These are phyloP conservation scores for Talinum fruticosum DNA, from an alignment of 148 eudicot genomes.

Conservation along the genomic window DNA sequence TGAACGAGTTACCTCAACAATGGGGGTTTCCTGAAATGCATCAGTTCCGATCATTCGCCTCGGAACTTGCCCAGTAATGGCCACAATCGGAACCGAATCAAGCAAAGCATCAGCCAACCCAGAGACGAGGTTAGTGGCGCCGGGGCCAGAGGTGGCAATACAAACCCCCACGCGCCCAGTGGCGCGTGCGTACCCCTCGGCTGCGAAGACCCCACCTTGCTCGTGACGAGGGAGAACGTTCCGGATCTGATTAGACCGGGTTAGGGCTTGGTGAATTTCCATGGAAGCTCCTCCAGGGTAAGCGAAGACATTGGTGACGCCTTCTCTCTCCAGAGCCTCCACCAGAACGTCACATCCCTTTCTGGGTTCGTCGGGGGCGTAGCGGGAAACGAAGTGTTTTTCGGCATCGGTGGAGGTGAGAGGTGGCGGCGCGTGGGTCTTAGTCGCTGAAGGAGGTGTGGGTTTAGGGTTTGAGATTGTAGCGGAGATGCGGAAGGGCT, in stretches of 20 bases:
- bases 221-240: conserved; percentile 88
- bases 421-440: conserved; percentile 4
- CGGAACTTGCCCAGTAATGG: conserved; percentile 89
- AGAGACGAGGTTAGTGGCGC: conserved; percentile 77
- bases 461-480: conserved; percentile 4
- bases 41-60: conserved; percentile 87
- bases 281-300: conserved; percentile 93
- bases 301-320: conserved; percentile 71
- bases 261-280: conserved; percentile 92
- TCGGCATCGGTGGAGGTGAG: conserved; percentile 8
- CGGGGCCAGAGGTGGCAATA: conserved; percentile 94
- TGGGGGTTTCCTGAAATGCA: conserved; percentile 90
- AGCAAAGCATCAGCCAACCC: conserved; percentile 88
- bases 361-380: conserved; percentile 60
- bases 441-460: conserved; percentile 16
- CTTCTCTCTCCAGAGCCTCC: conserved; percentile 86
- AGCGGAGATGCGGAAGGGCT: conserved; percentile 2
- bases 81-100: conserved; percentile 75
- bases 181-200: conserved; percentile 94
- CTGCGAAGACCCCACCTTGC: conserved; percentile 90
- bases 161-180: conserved; percentile 79
- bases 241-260: conserved; percentile 54
- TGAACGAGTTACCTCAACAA: conserved; percentile 85
- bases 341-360: conserved; percentile 83
- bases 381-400: conserved; percentile 39